These are phyloP conservation scores for Alternaria atra DNA, from an alignment of 2,329 filamentous ascomycete genomes.

Conservation along the genomic window DNA sequence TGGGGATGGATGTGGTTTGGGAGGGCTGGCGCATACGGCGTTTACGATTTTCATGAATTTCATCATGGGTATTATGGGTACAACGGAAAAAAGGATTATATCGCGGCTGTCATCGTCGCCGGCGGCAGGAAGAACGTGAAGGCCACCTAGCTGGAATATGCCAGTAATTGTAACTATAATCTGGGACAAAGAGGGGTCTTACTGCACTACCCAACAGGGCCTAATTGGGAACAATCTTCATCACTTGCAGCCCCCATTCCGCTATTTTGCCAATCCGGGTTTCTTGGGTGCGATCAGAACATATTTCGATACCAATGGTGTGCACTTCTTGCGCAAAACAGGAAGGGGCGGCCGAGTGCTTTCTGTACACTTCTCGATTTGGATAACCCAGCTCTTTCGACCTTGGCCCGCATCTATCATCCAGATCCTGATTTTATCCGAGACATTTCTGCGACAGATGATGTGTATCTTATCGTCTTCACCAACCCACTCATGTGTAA, in stretches of 20 bases:
- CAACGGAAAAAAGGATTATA: neutral
- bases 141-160: neutral
- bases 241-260: neutral
- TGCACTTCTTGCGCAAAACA: neutral
- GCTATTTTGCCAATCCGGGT: neutral
- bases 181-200: neutral
- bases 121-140: neutral
- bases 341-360: neutral
- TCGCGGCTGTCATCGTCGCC: neutral
- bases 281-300: neutral
- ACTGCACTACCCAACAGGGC: neutral
- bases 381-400: neutral
- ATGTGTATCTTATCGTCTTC: neutral
- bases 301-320: neutral
- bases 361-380: neutral
- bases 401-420: neutral
- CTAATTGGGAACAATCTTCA: neutral
- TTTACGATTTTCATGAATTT: slow-evolving; percentile 9
- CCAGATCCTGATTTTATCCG: neutral
- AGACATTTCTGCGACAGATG: neutral
- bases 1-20: neutral
- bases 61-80: neutral
- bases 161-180: neutral
- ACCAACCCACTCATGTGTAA: neutral
- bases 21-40: neutral